These are phyloP conservation scores for Oropetium thomaeum DNA, from an alignment of 176 grass and related monocot species.

Conservation along the genomic window DNA sequence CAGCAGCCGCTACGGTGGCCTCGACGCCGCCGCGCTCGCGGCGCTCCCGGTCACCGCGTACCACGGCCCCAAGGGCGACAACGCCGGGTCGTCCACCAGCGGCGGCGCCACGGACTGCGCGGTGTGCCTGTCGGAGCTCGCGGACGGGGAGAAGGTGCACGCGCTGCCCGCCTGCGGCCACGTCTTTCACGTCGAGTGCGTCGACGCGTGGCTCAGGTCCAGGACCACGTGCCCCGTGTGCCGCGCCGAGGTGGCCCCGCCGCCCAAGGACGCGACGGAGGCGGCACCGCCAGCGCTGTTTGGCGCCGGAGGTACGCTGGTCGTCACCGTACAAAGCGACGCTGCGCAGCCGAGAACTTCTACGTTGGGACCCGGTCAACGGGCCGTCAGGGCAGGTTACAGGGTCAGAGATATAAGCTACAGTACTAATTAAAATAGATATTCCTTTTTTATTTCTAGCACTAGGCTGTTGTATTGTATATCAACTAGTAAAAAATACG, in stretches of 20 bases:
- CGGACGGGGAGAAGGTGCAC: slow-evolving; percentile 55
- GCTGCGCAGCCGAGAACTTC: not conserved
- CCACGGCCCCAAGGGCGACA: not conserved
- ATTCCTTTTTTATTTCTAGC: too few relatives aligned
- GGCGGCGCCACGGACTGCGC: slow-evolving; percentile 30
- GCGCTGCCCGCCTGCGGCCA: slow-evolving; percentile 50
- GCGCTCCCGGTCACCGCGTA: slow-evolving; percentile 43
- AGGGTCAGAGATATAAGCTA: not conserved
- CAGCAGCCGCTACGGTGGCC: slow-evolving; percentile 17
- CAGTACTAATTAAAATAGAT: too few relatives aligned
- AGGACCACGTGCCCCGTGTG: slow-evolving; percentile 64
- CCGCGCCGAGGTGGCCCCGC: slow-evolving; percentile 39
- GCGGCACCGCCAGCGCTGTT: not conserved
- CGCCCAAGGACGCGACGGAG: not conserved
- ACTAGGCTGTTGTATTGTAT: too few relatives aligned
- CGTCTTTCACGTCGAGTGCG: slow-evolving; percentile 56
- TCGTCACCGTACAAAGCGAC: slow-evolving; percentile 25
- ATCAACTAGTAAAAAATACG: too few relatives aligned
- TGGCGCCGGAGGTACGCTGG: slow-evolving; percentile 29
- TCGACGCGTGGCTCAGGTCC: slow-evolving; percentile 60
- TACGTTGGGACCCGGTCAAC: not conserved
- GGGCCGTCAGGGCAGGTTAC: not conserved
- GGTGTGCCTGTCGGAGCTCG: slow-evolving; percentile 63
- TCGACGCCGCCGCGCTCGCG: slow-evolving; percentile 42
- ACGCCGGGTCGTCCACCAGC: not conserved